Conservation (phyloP, 2,329 filamentous ascomycete genomes). For the Cercospora berteroae region DNA sequence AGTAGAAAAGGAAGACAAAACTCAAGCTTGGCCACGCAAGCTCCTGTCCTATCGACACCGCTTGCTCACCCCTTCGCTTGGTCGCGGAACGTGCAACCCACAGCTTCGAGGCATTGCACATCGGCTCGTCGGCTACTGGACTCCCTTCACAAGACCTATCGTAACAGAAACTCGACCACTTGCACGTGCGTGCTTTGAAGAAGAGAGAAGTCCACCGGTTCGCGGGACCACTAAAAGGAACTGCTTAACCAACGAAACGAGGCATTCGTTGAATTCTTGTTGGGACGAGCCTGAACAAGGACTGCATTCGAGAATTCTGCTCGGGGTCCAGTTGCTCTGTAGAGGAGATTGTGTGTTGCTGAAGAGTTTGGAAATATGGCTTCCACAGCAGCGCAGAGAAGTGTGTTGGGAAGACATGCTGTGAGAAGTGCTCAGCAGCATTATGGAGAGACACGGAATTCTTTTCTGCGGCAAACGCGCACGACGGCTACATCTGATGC, state of each 20-base stretch:
- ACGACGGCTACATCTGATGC: not conserved
- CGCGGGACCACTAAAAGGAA: not conserved
- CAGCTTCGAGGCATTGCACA: not conserved
- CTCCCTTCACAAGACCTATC: not conserved
- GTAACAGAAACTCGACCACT: not conserved
- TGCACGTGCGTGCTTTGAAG: not conserved
- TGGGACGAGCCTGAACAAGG: not conserved
- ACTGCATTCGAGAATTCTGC: not conserved
- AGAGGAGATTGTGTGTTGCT: not conserved
- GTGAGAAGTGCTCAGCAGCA: not conserved
- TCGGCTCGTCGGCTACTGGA: not conserved
- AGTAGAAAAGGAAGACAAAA: not conserved
- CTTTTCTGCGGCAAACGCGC: slow-evolving; percentile 5
- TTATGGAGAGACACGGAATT: not conserved
- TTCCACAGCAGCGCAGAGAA: not conserved
- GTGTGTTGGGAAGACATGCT: not conserved
- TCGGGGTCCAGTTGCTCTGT: not conserved
- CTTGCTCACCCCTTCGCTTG: not conserved
- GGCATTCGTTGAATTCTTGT: not conserved
- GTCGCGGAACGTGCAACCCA: not conserved
- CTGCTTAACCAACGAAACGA: not conserved
- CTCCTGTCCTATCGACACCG: not conserved
- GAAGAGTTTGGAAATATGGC: slow-evolving; percentile 3
- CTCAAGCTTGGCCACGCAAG: not conserved
- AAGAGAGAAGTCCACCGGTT: not conserved